phyloP scores from a whole-genome alignment of 2,329 filamentous ascomycete genomes.

The Curvularia verruculosa region DNA sequence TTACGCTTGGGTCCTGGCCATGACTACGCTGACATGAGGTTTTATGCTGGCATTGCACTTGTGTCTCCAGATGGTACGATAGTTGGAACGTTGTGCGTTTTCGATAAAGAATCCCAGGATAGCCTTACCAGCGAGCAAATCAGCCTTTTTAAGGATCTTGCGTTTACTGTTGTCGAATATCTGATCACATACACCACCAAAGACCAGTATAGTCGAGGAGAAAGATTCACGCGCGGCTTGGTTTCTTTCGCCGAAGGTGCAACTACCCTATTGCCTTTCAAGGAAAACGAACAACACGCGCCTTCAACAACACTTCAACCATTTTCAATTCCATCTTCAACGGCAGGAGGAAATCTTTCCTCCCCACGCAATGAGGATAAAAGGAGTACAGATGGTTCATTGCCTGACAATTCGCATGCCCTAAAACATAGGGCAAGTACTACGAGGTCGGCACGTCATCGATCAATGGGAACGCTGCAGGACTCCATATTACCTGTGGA shows the following conservation, averaged over 20 bases:
- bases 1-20: slow-evolving; percentile 1
- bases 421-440: slow-evolving; percentile 4
- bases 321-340: neutral
- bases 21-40: slow-evolving; percentile 16
- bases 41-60: slow-evolving; percentile 40
- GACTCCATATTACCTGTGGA: slow-evolving; percentile 38
- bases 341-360: neutral
- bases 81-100: slow-evolving; percentile 35
- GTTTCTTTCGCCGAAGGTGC: slow-evolving; percentile 41
- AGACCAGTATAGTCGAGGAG: slow-evolving; percentile 34
- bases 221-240: slow-evolving; percentile 41
- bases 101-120: slow-evolving; percentile 28
- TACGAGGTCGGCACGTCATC: slow-evolving; percentile 18
- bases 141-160: slow-evolving; percentile 30
- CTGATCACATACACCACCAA: slow-evolving; percentile 36
- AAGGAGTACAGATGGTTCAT: neutral
- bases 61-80: slow-evolving; percentile 29
- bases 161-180: slow-evolving; percentile 34
- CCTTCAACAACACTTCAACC: neutral
- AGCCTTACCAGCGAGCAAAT: slow-evolving; percentile 24
- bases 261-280: slow-evolving; percentile 26
- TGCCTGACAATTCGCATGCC: neutral
- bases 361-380: neutral
- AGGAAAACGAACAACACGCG: slow-evolving; percentile 1
- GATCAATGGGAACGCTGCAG: slow-evolving; percentile 30